phyloP scores from a whole-genome alignment of 345 rosid genomes.

The Chamaenerion angustifolium region DNA sequence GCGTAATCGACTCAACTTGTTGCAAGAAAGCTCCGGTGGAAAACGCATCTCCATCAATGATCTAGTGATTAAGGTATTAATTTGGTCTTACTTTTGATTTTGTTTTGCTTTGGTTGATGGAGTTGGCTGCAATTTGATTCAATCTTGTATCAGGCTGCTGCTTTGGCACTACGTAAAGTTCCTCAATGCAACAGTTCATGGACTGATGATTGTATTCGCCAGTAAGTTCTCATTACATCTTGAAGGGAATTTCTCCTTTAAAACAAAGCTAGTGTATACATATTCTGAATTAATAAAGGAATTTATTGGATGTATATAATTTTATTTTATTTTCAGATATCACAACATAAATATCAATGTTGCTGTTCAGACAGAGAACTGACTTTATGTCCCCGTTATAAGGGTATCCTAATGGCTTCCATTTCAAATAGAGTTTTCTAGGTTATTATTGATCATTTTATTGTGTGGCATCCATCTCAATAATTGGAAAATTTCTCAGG shows the following conservation, averaged over 20 bases:
- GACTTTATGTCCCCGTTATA: slow-evolving; percentile 87
- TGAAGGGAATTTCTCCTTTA: too few relatives aligned
- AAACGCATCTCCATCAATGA: slow-evolving; percentile 86
- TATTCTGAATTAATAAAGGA: too few relatives aligned
- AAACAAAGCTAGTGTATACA: too few relatives aligned
- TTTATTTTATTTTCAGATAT: slow-evolving; percentile 31
- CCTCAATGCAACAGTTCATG: slow-evolving; percentile 98
- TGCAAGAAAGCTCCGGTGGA: slow-evolving; percentile 89
- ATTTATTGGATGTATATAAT: too few relatives aligned
- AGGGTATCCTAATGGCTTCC: slow-evolving; percentile 33
- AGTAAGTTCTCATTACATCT: slow-evolving; percentile 33
- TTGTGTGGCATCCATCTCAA: background rate
- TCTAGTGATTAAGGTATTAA: slow-evolving; percentile 88
- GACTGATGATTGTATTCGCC: slow-evolving; percentile 85
- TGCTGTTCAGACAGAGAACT: slow-evolving; percentile 94
- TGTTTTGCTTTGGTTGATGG: background rate
- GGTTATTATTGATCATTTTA: background rate
- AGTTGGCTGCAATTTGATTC: slow-evolving; percentile 4
- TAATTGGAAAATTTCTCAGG: slow-evolving; percentile 20
- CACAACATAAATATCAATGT: slow-evolving; percentile 78
- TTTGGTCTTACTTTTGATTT: background rate
- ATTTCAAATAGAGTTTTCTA: too few relatives aligned
- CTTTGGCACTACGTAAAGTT: slow-evolving; percentile 80
- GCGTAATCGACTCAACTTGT: slow-evolving; percentile 60
- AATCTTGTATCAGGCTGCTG: slow-evolving; percentile 61